phyloP scores from a whole-genome alignment of 331 rosid genomes.

The Erythrophleum ivorense region DNA sequence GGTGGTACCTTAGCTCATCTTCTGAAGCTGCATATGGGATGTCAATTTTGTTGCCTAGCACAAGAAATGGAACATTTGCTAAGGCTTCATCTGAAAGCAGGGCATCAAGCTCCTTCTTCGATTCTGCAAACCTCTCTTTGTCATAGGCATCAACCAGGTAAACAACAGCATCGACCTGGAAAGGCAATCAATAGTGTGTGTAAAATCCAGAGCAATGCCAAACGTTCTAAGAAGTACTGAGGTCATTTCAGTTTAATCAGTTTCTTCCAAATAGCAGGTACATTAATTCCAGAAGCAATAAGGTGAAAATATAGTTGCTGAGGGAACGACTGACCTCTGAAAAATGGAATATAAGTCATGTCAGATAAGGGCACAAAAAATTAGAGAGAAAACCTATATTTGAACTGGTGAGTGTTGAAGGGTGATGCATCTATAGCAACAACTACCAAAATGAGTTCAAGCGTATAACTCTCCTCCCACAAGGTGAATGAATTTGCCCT shows the following conservation, averaged over 20 bases:
- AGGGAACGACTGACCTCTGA: not conserved
- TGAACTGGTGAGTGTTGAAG: conserved; percentile 10
- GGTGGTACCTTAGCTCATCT: conserved; percentile 55
- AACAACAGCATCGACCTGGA: conserved; percentile 60
- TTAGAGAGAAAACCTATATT: not conserved
- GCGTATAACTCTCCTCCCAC: not conserved
- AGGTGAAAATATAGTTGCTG: not conserved
- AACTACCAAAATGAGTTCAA: not conserved
- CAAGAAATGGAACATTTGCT: conserved; percentile 56
- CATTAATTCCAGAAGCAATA: not conserved
- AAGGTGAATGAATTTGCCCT: conserved; percentile 28
- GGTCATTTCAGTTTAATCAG: conserved; percentile 2
- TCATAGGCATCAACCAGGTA: conserved; percentile 59
- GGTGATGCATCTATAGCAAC: conserved; percentile 10
- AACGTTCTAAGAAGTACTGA: not conserved
- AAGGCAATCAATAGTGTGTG: conserved; percentile 6
- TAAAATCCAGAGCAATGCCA: conserved; percentile 21
- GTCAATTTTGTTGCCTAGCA: conserved; percentile 63
- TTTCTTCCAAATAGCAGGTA: conserved; percentile 2
- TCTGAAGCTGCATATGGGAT: conserved; percentile 62
- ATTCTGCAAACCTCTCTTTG: conserved; percentile 62
- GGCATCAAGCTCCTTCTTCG: conserved; percentile 58
- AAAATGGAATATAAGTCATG: conserved; percentile 12
- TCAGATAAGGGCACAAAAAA: not conserved
- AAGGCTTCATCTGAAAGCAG: conserved; percentile 56